These are phyloP conservation scores for Aspergillus kassunensis DNA, from an alignment of 495 filamentous ascomycete genomes.

Conservation along the genomic window DNA sequence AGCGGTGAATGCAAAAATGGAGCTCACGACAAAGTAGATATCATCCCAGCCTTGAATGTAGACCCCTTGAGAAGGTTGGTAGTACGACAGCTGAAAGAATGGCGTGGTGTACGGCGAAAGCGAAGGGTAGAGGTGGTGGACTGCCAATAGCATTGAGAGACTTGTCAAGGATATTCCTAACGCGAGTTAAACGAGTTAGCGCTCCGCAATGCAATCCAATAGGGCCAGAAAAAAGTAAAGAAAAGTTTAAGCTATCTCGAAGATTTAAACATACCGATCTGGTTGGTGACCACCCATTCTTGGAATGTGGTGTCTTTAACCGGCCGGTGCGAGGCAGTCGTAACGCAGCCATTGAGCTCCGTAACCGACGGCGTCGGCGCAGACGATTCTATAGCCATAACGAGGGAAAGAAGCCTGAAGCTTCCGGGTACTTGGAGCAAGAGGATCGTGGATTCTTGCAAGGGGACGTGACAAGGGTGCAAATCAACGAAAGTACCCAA, in stretches of 20 bases:
- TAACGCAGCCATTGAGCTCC: conserved; percentile 44
- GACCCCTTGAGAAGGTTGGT: conserved; percentile 57
- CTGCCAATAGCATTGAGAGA: conserved; percentile 69
- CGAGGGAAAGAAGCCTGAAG: conserved; percentile 6
- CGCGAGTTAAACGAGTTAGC: conserved; percentile 20
- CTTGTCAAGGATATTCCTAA: conserved; percentile 75
- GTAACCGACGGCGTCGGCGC: conserved; percentile 26
- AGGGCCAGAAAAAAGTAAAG: not conserved
- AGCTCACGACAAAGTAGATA: conserved; percentile 71
- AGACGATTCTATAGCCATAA: conserved; percentile 37
- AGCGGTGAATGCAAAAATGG: conserved; percentile 79
- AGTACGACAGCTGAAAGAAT: conserved; percentile 83
- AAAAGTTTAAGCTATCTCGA: not conserved
- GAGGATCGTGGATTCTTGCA: conserved; percentile 13
- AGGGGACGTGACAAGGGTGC: conserved; percentile 19
- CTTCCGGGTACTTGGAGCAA: conserved; percentile 17
- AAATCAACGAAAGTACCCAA: conserved; percentile 2
- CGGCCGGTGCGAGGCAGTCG: conserved; percentile 30
- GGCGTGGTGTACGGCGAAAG: conserved; percentile 73
- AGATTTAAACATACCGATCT: conserved; percentile 42
- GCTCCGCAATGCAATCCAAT: not conserved
- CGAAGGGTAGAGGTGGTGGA: conserved; percentile 74
- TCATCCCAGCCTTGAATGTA: conserved; percentile 79
- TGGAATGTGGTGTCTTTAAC: conserved; percentile 46
- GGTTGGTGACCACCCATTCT: conserved; percentile 50